These are phyloP conservation scores for Beauveria pseudobassiana DNA, from an alignment of 2,329 filamentous ascomycete genomes.

Conservation along the genomic window DNA sequence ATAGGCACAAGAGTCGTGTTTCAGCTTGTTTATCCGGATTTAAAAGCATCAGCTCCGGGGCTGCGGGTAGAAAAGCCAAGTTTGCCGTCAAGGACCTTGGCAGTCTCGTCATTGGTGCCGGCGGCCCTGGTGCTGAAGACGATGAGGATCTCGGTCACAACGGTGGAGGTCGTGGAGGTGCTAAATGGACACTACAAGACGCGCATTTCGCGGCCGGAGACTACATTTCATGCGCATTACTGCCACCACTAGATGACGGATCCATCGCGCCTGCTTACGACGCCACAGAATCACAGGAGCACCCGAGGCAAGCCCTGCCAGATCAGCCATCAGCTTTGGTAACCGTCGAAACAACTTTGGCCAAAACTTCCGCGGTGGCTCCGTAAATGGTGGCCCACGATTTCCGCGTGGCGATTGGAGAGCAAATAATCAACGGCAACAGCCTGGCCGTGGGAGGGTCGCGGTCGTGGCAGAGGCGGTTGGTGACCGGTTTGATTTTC, in stretches of 20 bases:
- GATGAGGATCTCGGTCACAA: slow-evolving; percentile 27
- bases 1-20: slow-evolving; percentile 82
- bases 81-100: slow-evolving; percentile 78
- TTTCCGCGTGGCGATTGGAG: slow-evolving; percentile 6
- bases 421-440: not conserved
- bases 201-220: slow-evolving; percentile 82
- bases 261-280: slow-evolving; percentile 55
- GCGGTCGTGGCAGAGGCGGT: not conserved
- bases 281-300: not conserved
- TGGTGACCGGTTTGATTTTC: not conserved
- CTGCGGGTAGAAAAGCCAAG: slow-evolving; percentile 32
- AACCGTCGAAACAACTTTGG: not conserved
- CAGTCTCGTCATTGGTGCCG: slow-evolving; percentile 66
- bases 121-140: slow-evolving; percentile 37
- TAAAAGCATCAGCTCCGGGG: slow-evolving; percentile 29
- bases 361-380: not conserved
- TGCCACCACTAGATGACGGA: slow-evolving; percentile 68
- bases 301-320: not conserved
- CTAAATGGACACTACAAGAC: slow-evolving; percentile 67
- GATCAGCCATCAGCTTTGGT: not conserved
- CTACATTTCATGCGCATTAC: slow-evolving; percentile 74
- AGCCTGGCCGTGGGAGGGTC: not conserved
- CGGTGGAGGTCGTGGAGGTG: slow-evolving; percentile 50
- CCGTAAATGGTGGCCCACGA: not conserved
- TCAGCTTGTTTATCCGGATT: slow-evolving; percentile 77